Percentiles rank a stretch among this genome's conserved stretches.
Evolutionary conservation across 805 yeast genomes (phyloP).

Genomic region (Sugiyamaella americana): DNA sequence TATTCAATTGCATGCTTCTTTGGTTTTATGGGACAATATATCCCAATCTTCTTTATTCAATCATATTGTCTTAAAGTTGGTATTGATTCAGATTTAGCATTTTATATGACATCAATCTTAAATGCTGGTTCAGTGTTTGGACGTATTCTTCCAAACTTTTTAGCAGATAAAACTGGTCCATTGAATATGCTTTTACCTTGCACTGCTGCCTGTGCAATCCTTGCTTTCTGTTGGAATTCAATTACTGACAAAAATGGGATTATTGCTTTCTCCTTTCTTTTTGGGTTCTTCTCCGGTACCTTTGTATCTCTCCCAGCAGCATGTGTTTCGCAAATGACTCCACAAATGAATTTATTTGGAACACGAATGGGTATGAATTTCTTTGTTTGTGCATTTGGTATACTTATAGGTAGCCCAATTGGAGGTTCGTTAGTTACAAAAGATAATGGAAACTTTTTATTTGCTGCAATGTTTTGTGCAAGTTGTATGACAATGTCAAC

Average conservation of each 20-base stretch:
- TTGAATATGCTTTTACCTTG: constrained; percentile 35
- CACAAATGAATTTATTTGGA: constrained; percentile 39
- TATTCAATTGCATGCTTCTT: constrained; percentile 20
- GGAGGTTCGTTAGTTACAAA: constrained; percentile 26
- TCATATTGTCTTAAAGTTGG: constrained; percentile 26
- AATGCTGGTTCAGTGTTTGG: constrained; percentile 41
- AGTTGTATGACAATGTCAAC: constrained; percentile 2
- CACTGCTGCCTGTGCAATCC: constrained; percentile 8
- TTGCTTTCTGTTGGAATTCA: constrained; percentile 21
- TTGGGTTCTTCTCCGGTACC: constrained; percentile 32
- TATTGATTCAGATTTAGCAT: constrained; percentile 20
- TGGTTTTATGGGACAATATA: constrained; percentile 38
- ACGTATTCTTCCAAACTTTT: constrained; percentile 42
- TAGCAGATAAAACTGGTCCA: constrained; percentile 46
- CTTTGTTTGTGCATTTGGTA: constrained; percentile 48
- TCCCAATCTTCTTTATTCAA: constrained; percentile 32
- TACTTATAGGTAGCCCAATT: constrained; percentile 28
- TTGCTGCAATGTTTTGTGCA: constrained; percentile 20
- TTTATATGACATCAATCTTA: constrained; percentile 29
- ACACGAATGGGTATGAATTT: constrained; percentile 57
- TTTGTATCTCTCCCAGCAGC: constrained; percentile 31
- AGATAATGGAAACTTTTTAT: constrained; percentile 16
- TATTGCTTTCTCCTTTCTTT: constrained; percentile 27
- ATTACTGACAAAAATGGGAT: constrained; percentile 23
- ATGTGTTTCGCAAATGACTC: constrained; percentile 25